Percentiles rank a stretch among this genome's conserved stretches.
Conservation (phyloP, 345 rosid species). For the Euphorbia peplus region DNA sequence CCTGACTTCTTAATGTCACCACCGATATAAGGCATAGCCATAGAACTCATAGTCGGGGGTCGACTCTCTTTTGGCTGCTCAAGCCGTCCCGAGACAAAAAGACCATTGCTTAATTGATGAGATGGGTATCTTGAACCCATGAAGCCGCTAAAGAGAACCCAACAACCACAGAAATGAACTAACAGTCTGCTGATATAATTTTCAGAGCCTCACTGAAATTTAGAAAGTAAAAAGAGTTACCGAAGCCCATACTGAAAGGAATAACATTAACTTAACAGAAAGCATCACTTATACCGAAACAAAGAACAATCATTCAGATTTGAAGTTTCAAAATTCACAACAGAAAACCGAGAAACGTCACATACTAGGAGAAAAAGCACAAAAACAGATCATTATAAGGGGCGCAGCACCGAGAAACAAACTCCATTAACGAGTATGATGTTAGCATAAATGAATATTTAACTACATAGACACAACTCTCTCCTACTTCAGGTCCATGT, state of each 20-base stretch:
- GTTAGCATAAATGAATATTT: too few relatives aligned
- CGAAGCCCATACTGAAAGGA: neutral
- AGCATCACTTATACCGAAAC: neutral
- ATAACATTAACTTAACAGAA: neutral
- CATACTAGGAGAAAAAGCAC: neutral
- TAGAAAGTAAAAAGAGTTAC: neutral
- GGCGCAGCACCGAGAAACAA: neutral
- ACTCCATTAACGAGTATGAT: neutral
- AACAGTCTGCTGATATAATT: neutral
- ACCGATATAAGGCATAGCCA: constrained; percentile 26
- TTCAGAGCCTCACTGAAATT: constrained; percentile 1
- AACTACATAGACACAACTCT: too few relatives aligned
- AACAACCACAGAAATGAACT: neutral
- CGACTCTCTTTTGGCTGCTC: constrained; percentile 29
- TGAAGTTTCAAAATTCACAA: neutral
- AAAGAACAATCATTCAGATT: neutral
- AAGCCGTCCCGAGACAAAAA: constrained; percentile 18
- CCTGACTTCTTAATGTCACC: constrained; percentile 27
- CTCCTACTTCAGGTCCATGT: too few relatives aligned
- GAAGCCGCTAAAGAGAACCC: neutral
- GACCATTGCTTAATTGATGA: constrained; percentile 26
- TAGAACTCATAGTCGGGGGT: constrained; percentile 25
- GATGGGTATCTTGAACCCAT: constrained; percentile 30
- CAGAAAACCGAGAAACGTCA: neutral
- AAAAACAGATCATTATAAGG: neutral